phyloP scores from a whole-genome alignment of 2,329 filamentous ascomycete genomes.

The Trichoderma gracile region DNA sequence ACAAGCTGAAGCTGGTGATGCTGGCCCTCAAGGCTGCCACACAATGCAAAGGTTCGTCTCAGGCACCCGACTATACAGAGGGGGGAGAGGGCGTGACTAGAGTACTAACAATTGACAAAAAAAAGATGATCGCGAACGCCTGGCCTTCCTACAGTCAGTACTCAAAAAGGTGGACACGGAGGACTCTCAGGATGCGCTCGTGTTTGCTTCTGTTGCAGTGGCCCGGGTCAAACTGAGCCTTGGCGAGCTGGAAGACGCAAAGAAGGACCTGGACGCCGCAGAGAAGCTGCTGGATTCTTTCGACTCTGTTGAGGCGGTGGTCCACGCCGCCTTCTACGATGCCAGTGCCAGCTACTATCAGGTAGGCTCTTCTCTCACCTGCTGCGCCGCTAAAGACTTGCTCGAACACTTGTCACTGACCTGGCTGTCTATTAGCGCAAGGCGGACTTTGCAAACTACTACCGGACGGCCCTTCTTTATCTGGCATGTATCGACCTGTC shows the following conservation, averaged over 20 bases:
- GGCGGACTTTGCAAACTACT: constrained; percentile 92
- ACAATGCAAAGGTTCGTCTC: constrained; percentile 70
- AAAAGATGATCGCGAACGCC: constrained; percentile 82
- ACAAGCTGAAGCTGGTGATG: constrained; percentile 94
- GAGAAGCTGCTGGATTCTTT: constrained; percentile 88
- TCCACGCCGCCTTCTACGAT: constrained; percentile 95
- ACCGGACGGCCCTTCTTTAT: constrained; percentile 96
- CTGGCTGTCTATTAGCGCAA: constrained; percentile 53
- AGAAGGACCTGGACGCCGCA: constrained; percentile 82
- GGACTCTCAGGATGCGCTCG: constrained; percentile 90
- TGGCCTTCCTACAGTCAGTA: constrained; percentile 80
- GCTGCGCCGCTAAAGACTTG: neutral
- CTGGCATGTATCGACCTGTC: constrained; percentile 90
- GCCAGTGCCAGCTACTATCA: constrained; percentile 95
- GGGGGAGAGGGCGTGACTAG: neutral
- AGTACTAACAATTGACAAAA: constrained; percentile 20
- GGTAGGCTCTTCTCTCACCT: constrained; percentile 40
- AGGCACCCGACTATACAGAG: neutral
- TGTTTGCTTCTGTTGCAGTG: constrained; percentile 89
- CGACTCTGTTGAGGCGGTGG: constrained; percentile 91
- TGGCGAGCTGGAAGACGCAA: constrained; percentile 75
- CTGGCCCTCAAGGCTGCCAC: constrained; percentile 84
- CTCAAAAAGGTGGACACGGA: constrained; percentile 88
- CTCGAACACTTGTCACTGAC: neutral
- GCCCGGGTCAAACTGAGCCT: constrained; percentile 84